phyloP scores from a whole-genome alignment of 352 stramenopile species.

The Globisporangium echinulatum region DNA sequence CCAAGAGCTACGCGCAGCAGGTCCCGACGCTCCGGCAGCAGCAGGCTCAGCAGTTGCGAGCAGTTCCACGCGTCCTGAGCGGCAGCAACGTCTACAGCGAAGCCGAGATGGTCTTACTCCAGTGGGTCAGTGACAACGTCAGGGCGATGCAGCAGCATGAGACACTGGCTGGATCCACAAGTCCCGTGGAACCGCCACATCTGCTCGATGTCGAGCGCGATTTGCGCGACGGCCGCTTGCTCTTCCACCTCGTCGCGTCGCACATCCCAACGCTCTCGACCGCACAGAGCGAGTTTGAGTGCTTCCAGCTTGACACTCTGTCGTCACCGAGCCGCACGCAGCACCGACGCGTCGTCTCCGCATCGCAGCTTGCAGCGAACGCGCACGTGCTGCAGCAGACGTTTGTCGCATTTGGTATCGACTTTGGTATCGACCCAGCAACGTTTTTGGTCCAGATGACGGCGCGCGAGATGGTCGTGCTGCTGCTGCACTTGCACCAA shows the following conservation, averaged over 20 bases:
- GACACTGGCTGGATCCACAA: no score
- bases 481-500: conserved; percentile 89
- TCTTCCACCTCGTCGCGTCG: conserved; percentile 83
- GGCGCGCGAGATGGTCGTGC: conserved; percentile 67
- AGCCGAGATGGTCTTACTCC: conserved; percentile 85
- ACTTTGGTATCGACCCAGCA: conserved; percentile 62
- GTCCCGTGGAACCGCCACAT: conserved; percentile 9
- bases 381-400: conserved; percentile 47
- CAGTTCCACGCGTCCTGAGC: conserved; percentile 22
- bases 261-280: conserved; percentile 83
- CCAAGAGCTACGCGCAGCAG: conserved; percentile 63
- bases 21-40: conserved; percentile 7
- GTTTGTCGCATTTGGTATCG: conserved; percentile 58
- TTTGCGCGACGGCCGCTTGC: conserved; percentile 60
- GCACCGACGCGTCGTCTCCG: conserved; percentile 9
- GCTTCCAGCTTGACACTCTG: conserved; percentile 35
- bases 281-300: conserved; percentile 57
- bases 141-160: neutral
- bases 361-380: conserved; percentile 51
- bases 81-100: conserved; percentile 91
- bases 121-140: conserved; percentile 86
- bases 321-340: conserved; percentile 3
- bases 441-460: conserved; percentile 56
- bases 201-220: conserved; percentile 58
- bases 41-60: conserved; percentile 12